Evolutionary conservation across 2,329 filamentous ascomycete genomes (phyloP).

Genomic region (Diaporthe sp.): DNA sequence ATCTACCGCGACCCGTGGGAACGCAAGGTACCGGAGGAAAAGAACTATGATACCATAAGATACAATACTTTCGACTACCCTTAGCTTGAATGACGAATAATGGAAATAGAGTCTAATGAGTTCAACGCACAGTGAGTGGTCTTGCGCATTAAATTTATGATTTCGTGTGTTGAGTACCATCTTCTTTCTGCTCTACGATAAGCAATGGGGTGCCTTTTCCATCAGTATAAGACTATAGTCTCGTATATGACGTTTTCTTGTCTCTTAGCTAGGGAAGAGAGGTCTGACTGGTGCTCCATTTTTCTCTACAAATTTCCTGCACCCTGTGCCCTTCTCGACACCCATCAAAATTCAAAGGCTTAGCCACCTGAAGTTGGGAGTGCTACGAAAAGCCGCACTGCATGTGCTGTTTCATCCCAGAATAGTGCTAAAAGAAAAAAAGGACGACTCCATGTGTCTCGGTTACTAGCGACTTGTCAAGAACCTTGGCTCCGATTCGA

Average conservation of each 20-base stretch:
- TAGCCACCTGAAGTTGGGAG: no score
- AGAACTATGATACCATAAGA: not conserved
- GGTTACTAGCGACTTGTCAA: no score
- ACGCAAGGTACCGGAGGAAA: not conserved
- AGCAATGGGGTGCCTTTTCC: not conserved
- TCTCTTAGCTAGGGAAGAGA: not conserved
- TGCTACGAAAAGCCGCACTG: no score
- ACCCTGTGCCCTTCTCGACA: not conserved
- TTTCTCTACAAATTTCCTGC: not conserved
- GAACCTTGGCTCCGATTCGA: no score
- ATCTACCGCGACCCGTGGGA: slow-evolving; percentile 6
- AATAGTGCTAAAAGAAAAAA: no score
- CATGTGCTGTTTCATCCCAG: no score
- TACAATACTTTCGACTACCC: not conserved
- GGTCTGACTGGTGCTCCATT: not conserved
- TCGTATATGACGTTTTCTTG: not conserved
- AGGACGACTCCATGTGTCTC: no score
- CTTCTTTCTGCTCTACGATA: no score
- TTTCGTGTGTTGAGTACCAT: not conserved
- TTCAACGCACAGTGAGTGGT: not conserved
- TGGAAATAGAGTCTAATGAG: not conserved
- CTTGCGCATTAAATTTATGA: not conserved
- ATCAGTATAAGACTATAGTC: not conserved
- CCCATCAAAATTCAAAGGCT: no score
- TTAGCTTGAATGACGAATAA: not conserved